Evolutionary conservation across 345 rosid genomes (phyloP).

Genomic region (Populus pruinosa): DNA sequence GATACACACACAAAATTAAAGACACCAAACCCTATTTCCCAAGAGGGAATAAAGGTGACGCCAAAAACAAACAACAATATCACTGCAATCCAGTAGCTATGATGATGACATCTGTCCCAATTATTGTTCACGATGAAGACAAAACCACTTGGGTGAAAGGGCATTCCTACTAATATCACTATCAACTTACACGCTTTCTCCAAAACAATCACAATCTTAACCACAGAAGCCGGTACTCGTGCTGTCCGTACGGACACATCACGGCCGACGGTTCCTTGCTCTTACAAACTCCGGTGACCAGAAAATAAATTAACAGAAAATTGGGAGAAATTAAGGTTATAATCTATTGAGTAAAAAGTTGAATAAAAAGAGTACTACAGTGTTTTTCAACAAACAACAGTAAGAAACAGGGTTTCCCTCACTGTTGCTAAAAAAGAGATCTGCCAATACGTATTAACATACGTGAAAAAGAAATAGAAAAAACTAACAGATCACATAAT

Average conservation of each 20-base stretch:
- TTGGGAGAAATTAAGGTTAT: not conserved
- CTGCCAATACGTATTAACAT: slow-evolving; percentile 28
- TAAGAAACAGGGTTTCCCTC: slow-evolving; percentile 15
- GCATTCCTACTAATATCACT: not conserved
- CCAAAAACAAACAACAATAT: not conserved
- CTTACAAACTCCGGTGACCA: not conserved
- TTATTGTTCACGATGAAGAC: not conserved
- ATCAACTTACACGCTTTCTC: not conserved
- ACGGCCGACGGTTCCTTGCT: not conserved
- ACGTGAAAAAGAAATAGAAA: not conserved
- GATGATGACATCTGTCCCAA: not conserved
- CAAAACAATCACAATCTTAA: not conserved
- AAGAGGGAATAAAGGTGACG: too few species aligned
- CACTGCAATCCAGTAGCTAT: not conserved
- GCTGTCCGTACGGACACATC: not conserved
- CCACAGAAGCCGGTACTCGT: not conserved
- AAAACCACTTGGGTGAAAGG: slow-evolving; percentile 1
- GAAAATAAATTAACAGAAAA: not conserved
- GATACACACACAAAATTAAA: not conserved
- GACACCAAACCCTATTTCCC: too few species aligned
- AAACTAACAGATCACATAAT: slow-evolving; percentile 13
- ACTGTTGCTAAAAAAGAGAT: slow-evolving; percentile 33
- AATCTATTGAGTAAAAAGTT: slow-evolving; percentile 8
- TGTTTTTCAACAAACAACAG: slow-evolving; percentile 23
- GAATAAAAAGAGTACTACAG: not conserved